Conservation (phyloP, 352 stramenopile genomes). For the Globisporangium parvum region DNA sequence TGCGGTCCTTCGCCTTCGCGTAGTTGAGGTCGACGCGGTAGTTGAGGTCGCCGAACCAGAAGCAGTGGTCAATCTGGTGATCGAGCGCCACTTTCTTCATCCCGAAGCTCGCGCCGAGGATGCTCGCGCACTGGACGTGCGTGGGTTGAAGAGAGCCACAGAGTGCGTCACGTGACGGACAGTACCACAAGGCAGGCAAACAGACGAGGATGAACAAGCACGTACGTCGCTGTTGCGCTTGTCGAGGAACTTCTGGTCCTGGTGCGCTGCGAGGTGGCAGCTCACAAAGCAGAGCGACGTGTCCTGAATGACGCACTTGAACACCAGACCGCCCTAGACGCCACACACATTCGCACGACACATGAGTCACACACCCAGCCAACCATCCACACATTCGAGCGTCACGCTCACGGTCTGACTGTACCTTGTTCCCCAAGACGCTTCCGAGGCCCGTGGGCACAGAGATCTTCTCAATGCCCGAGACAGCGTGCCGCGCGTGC, state of each 20-base stretch:
- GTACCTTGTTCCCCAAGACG: constrained; percentile 80
- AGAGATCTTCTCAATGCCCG: constrained; percentile 63
- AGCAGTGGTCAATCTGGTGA: constrained; percentile 81
- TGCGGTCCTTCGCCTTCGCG: constrained; percentile 29
- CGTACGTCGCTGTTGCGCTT: constrained; percentile 80
- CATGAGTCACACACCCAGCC: neutral
- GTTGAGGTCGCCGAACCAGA: constrained; percentile 86
- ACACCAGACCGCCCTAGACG: constrained; percentile 58
- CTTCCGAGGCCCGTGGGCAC: constrained; percentile 71
- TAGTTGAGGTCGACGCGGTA: constrained; percentile 79
- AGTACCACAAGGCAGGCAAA: too few relatives aligned
- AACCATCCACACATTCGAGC: neutral
- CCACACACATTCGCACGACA: neutral
- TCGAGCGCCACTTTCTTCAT: constrained; percentile 67
- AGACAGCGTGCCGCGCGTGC: constrained; percentile 46
- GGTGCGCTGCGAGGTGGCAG: constrained; percentile 79
- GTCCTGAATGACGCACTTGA: constrained; percentile 73
- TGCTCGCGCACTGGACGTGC: constrained; percentile 66
- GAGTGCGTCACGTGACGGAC: too few relatives aligned
- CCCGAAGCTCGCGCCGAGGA: constrained; percentile 58
- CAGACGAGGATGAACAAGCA: neutral
- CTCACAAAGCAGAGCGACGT: constrained; percentile 84
- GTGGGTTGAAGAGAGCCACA: neutral
- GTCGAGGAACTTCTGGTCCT: constrained; percentile 82
- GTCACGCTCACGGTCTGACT: neutral